Conservation (phyloP, 768 basidiomycete genomes). For the Lactarius quietus region DNA sequence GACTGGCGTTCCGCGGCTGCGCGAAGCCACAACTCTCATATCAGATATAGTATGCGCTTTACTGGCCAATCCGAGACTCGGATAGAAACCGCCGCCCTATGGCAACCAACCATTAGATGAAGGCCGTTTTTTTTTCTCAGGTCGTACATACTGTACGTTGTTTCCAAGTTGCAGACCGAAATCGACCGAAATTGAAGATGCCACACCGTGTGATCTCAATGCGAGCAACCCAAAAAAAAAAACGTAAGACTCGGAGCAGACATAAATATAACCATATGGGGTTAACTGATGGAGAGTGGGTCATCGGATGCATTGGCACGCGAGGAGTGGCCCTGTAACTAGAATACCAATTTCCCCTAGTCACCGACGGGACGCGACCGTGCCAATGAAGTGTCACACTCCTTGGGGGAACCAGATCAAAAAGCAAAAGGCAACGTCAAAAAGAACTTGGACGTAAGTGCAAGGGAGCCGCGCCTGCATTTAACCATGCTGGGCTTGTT, state of each 20-base stretch:
- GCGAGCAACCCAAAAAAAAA: neutral
- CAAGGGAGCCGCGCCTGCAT: constrained; percentile 8
- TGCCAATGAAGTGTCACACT: neutral
- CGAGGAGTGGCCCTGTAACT: neutral
- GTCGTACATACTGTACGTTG: neutral
- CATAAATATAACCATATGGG: constrained; percentile 22
- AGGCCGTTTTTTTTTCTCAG: neutral
- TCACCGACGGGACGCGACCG: neutral
- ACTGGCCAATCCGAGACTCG: neutral
- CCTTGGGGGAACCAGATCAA: neutral
- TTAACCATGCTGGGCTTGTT: constrained; percentile 21
- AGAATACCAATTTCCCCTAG: neutral
- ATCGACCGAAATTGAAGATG: neutral
- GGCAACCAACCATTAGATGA: neutral
- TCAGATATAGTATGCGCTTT: neutral
- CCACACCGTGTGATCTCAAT: neutral
- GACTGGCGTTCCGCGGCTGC: constrained; percentile 8
- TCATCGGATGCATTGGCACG: neutral
- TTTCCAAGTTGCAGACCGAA: constrained; percentile 2
- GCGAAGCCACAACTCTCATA: constrained; percentile 1
- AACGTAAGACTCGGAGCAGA: constrained; percentile 10
- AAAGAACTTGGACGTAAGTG: constrained; percentile 9
- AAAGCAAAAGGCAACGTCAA: neutral
- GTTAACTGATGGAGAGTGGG: constrained; percentile 4
- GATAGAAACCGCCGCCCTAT: neutral